Evolutionary conservation across 148 eudicot species (phyloP), one percentile per base, ranked within the genome.

Genomic region (Rhododendron molle): DNA sequence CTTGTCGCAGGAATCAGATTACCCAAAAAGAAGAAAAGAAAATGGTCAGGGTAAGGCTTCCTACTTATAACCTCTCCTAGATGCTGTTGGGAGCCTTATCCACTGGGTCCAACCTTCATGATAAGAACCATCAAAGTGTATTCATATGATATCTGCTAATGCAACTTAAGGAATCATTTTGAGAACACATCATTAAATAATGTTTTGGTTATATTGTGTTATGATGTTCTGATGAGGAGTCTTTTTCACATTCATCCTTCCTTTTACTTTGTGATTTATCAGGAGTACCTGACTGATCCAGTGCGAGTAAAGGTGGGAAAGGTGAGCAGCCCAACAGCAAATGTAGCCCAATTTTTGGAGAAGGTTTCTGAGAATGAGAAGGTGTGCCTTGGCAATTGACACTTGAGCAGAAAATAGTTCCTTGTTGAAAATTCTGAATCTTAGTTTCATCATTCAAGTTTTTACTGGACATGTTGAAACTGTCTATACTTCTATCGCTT

Each of bases 231-330:
- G 6, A 52, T 13, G 23, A 73, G 46, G 15, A 83, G 69, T 52
- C 78, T 65, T 83, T 65, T 67, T 16, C 44, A 36, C 21, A 36
- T 2, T 54, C 32, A 69, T 23, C 67, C 52, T 79, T 81, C 40
- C 30, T 7, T 56, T 28, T 46, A 21, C 58, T 80, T 21, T 80
- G 23, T 6, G 52, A 86, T 30, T 58, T 73, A 77, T 78, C 76
- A 91, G 93, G 93, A 89, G 62, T 90, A 91, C 83, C 72, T 91
- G 60, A 88, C 89, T 54, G 81, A 89, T 88, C 93, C 93, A n/a
- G 93, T 91, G 80, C 91, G 85, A 80, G 89, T 91, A 82, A 91
- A 88, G 76, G 93, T 91, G 82, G 93, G 93, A 86, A 90, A 90
- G 85, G 93, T 91, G 40, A 91, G 93, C 52, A 91, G 89, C 89